Percentiles rank a stretch among this genome's conserved stretches.
These are phyloP conservation scores for Leccinum sublutescens DNA, from an alignment of 768 basidiomycete genomes.

Conservation along the genomic window DNA sequence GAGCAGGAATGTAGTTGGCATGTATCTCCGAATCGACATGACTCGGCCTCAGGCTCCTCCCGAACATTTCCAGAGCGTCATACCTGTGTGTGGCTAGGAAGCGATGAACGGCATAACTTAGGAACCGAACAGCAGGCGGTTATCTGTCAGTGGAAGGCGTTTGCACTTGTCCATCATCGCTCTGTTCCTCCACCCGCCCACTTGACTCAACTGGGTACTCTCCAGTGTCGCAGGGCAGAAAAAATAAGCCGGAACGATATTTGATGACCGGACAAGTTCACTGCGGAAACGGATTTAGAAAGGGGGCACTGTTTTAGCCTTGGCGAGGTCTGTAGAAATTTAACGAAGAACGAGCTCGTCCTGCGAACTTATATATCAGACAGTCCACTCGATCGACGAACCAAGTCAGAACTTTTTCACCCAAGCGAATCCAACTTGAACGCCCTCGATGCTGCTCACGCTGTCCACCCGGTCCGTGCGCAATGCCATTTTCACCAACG, in stretches of 20 bases:
- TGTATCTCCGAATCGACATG: no score
- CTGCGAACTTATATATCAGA: no score
- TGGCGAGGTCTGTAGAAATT: neutral
- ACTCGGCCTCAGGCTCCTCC: no score
- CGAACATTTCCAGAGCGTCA: no score
- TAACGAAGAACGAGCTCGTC: neutral
- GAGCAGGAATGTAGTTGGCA: no score
- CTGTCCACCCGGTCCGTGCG: conserved; percentile 24
- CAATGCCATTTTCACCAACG: conserved; percentile 25
- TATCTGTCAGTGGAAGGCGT: neutral
- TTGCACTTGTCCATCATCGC: neutral
- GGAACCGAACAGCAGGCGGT: neutral
- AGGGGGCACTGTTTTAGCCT: neutral
- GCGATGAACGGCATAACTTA: no score
- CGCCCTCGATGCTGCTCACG: conserved; percentile 18
- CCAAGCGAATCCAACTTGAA: neutral
- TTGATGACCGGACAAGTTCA: no score
- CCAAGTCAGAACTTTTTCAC: neutral
- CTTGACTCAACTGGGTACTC: neutral
- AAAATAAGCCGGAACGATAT: no score
- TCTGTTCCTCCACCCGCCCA: neutral
- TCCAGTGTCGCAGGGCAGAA: no score
- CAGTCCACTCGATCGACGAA: no score
- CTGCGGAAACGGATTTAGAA: no score
- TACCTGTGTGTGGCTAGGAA: no score